A percentile compares a stretch with the other conserved stretches of the same genome.
Conservation (phyloP, 805 yeast genomes). For the Candida insectalens region DNA sequence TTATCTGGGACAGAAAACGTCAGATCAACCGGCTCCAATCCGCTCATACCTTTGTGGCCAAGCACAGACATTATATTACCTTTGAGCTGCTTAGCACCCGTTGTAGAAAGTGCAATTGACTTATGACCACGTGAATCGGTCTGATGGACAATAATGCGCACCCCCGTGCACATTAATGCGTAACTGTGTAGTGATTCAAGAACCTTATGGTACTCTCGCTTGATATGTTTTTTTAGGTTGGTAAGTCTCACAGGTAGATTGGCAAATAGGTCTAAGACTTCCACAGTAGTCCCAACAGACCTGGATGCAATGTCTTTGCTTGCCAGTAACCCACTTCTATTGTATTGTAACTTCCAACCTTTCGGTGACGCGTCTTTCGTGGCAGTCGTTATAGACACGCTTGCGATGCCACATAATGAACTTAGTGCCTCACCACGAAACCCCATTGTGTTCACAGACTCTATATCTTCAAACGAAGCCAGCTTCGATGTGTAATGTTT, state of each 20-base stretch:
- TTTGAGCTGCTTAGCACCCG: slow-evolving; percentile 36
- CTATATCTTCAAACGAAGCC: slow-evolving; percentile 42
- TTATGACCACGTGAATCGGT: slow-evolving; percentile 37
- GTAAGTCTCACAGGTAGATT: slow-evolving; percentile 75
- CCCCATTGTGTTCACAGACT: slow-evolving; percentile 46
- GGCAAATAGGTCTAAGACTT: slow-evolving; percentile 49
- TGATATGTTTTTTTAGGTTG: slow-evolving; percentile 57
- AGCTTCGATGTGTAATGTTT: slow-evolving; percentile 67
- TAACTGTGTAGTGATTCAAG: slow-evolving; percentile 56
- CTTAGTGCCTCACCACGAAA: slow-evolving; percentile 79
- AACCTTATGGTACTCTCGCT: slow-evolving; percentile 66
- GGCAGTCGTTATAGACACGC: slow-evolving; percentile 41
- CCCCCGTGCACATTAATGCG: slow-evolving; percentile 46
- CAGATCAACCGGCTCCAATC: slow-evolving; percentile 43
- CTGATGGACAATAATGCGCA: slow-evolving; percentile 55
- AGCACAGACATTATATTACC: slow-evolving; percentile 59
- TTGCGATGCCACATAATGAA: slow-evolving; percentile 51
- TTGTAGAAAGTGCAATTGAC: slow-evolving; percentile 46
- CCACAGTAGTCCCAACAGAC: slow-evolving; percentile 60
- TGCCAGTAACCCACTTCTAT: slow-evolving; percentile 41
- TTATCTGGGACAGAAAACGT: slow-evolving; percentile 26
- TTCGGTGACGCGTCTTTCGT: slow-evolving; percentile 38
- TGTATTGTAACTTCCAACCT: slow-evolving; percentile 48
- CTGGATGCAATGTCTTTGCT: slow-evolving; percentile 34
- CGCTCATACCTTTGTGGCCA: slow-evolving; percentile 57